phyloP scores from a whole-genome alignment of 73 alveolate genomes.

The Paramecium biaurelia region DNA sequence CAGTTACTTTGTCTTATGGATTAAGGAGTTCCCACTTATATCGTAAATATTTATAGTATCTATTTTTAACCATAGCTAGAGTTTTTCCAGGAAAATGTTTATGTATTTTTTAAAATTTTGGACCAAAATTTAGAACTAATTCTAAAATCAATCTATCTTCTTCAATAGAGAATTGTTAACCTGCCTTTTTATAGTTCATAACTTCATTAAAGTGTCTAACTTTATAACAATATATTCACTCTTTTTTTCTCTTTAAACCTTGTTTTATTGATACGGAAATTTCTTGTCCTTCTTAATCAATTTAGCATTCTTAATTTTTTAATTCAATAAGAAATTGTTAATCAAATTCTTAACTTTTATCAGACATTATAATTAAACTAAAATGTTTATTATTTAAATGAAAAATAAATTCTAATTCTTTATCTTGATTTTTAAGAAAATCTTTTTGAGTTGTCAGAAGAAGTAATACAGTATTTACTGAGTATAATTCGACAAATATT shows the following conservation, averaged over 20 bases:
- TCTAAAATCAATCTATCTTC: not conserved
- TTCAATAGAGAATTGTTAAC: not conserved
- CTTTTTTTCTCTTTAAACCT: not conserved
- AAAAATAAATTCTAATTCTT: not conserved
- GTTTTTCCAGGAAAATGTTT: constrained; percentile 40
- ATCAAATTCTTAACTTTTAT: not conserved
- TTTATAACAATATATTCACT: not conserved
- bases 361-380: not conserved
- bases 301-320: not conserved
- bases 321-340: not conserved
- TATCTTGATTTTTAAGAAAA: not conserved
- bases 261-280: not conserved
- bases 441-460: not conserved
- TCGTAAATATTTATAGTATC: constrained; percentile 1
- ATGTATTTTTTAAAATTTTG: constrained; percentile 18
- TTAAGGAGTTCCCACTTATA: not conserved
- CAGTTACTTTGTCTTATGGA: not conserved
- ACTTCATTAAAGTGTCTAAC: not conserved
- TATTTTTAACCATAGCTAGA: constrained; percentile 16
- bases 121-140: constrained; percentile 6
- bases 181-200: not conserved
- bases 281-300: not conserved
- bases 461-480: not conserved
- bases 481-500: not conserved
- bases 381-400: not conserved